Evolutionary conservation across 2,329 filamentous ascomycete species (phyloP), one percentile per base, ranked within the genome.

Genomic region (Colletotrichum lentis): DNA sequence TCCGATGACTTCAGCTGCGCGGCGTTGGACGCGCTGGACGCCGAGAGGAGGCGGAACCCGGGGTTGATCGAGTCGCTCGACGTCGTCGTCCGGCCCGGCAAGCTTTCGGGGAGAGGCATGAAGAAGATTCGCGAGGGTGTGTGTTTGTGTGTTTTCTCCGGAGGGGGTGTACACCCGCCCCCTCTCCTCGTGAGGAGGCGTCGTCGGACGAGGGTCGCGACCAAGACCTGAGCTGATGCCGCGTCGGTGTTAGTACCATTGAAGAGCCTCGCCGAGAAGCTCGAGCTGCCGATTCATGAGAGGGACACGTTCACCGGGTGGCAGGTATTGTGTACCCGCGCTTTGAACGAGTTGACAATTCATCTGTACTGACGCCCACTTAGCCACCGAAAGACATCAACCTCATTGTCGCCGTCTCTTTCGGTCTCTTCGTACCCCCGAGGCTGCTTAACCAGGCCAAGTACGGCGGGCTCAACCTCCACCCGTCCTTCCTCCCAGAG

Each of bases 401-500:
- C 77, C 83, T 99, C 67, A 86, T 99, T 72, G 84, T 98, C 53
- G 94, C 94, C 55, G 96, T 98, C 5, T 98, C 96, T 0, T 99
- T 98, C 79, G 96, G 96, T 3, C 85, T 97, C 8, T 91, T 97
- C 69, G 90, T 99, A 1, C 96, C 96, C 0, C 84, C 86, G 0
- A 85, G 93, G 5, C 88, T 98, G 18, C 82, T 99, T 24, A 81
- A 81, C 24, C 80, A 80, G 1, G 87, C 91, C 27, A 87, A 86
- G 73, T 97, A 96, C 79, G 94, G 94, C 50, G 96, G 96, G 0
- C 80, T 99, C 3, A 99, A 99, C 78, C 85, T 99, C 2, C 96
- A 99, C 75, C 96, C 96, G 1, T 98, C 95, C 0, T 80, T 97
- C 35, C 85, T 99, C 16, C 95, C 94, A 4, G 91, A 96, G 89